Evolutionary conservation across 306 rosid species (phyloP).

Genomic region (Vigna mungo): DNA sequence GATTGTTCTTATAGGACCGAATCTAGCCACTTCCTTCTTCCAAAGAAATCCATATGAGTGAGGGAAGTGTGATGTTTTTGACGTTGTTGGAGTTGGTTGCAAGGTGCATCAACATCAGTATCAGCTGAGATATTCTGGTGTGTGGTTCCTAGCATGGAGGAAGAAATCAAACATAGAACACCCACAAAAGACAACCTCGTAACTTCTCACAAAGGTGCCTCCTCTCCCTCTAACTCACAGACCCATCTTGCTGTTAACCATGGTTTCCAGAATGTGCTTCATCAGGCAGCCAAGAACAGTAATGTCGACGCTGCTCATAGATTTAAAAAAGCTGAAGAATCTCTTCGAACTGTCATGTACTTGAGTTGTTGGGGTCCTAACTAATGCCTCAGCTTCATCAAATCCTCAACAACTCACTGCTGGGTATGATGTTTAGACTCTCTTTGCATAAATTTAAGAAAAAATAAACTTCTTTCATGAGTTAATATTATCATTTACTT

Average conservation of each 20-base stretch:
- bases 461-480: background rate
- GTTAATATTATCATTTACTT: background rate
- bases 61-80: background rate
- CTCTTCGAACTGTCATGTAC: constrained; percentile 71
- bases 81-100: background rate
- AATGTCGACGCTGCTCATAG: constrained; percentile 42
- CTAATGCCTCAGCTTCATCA: background rate
- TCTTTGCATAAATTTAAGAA: background rate
- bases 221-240: constrained; percentile 15
- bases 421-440: background rate
- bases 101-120: background rate
- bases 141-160: constrained; percentile 40
- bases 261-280: constrained; percentile 35
- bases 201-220: constrained; percentile 22
- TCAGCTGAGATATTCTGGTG: constrained; percentile 3
- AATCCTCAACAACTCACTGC: background rate
- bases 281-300: constrained; percentile 24
- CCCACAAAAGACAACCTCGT: constrained; percentile 26
- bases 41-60: background rate
- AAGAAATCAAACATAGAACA: constrained; percentile 40
- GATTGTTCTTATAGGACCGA: background rate
- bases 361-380: constrained; percentile 61
- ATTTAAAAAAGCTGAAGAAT: constrained; percentile 62
- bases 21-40: constrained; percentile 17
- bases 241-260: background rate